Evolutionary conservation across 257 asterid species (phyloP), one percentile per base, ranked within the genome.

Genomic region (Solanum ossicruentum): DNA sequence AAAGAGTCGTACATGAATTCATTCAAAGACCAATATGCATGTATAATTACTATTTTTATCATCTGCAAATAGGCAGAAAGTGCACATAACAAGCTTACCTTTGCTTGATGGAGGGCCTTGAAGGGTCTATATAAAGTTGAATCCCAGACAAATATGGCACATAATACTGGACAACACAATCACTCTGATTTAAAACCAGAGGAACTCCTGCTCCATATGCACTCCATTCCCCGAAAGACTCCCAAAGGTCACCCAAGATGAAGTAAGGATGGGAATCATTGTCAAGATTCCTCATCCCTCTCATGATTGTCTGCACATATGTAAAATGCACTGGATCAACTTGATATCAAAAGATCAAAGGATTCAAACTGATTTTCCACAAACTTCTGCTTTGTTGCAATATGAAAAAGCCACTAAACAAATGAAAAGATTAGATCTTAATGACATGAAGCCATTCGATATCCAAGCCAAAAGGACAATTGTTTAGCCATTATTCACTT

Each of bases 201-300:
- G 98, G 99, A 73, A 96, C 99, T 85, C 96, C 98, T 66, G 91
- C 99, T 77, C 99, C 98, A 89, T 96, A 96, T 6, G 93, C 98
- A 89, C 99, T 96, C 98, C 98, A 95, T 88, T 96, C 99, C 81
- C 93, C 89, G 75, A 93, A 96, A 84, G 95, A 90, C 57, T 96
- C 99, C 99, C 98, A 96, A 80, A 96, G 98, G 89, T 96, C 98
- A 66, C 95, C 95, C 17, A 96, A 97, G 82, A 90, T 85, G 87
- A 95, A 96, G 91, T 88, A 93, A 7, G 98, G 97, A 85, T 88
- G 88, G 81, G 91, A 89, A 84, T 91, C 95, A 80, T 85, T 85
- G 47, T 89, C 91, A 66, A 84, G 88, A 86, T 90, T 93, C 86
- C 89, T 85, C 95, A 93, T 89, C 36, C 91, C 84, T 87, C 87